Base-by-base conservation (phyloP, 176 grass and related monocot genomes). In the Bolboschoenus planiculmis region DNA sequence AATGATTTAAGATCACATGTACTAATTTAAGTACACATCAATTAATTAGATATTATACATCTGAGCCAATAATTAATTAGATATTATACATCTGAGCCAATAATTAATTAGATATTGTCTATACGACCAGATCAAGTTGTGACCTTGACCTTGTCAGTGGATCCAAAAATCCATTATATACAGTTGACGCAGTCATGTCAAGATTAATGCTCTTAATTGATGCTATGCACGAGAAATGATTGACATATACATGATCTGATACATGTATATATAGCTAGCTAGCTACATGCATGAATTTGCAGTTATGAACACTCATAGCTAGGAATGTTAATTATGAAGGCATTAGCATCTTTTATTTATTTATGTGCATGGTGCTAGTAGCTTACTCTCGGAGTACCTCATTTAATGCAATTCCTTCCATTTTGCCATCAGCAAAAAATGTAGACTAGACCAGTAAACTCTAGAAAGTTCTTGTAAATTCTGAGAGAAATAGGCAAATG, bases 171-270 rank as follows among this genome's bases (percentile, higher is more conserved):
- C n/a, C 11, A 27, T 27, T n/a, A n/a, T n/a, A n/a, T 48, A 48
- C 24, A 48, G 43, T 74, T 46, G 70, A 48, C 24, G 70, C 11
- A 48, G 70, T 50, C 70, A 29, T 74, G 40, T 74, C 70, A 47
- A 48, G 70, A 16, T 48, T 47, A 48, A 46, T 74, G 42, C 40
- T 48, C 43, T 48, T 47, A 74, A 74, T 47, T 47, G 70, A 50
- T 74, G n/a, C 30, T 47, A 74, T 74, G 6, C 70, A 48, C 42
- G 70, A 15, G 40, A 26, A 74, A 74, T 74, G 40, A 74, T 74
- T 47, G 42, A 74, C 24, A 46, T 74, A 5, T 9, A 42, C 3
- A 24, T 66, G 31, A 66, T n/a, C 13, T 66, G 31, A 66, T 18
- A 35, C 31, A 3, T 36, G 30, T 63, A 31, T 34, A n/a, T 23